These are phyloP conservation scores for Epichloe scottii DNA, from an alignment of 2,329 filamentous ascomycete genomes.

Conservation along the genomic window DNA sequence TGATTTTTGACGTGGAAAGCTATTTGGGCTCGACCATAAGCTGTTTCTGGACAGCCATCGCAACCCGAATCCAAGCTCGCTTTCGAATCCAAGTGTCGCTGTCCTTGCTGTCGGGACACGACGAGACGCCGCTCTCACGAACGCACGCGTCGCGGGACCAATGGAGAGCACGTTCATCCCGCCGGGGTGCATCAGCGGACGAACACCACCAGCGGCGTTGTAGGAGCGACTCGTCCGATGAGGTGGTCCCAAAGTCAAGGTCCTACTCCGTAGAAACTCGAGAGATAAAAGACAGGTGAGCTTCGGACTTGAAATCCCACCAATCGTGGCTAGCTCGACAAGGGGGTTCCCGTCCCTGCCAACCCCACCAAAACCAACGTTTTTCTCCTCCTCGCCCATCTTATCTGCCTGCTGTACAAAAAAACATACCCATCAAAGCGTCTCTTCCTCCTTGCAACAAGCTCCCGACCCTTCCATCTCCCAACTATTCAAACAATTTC, in stretches of 20 bases:
- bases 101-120: constrained; percentile 6
- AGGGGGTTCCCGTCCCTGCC: not conserved
- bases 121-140: constrained; percentile 17
- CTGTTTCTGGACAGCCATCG: constrained; percentile 9
- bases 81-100: not conserved
- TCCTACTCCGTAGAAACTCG: not conserved
- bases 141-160: constrained; percentile 16
- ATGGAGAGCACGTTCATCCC: constrained; percentile 10
- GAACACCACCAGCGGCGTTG: not conserved
- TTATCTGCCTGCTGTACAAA: too few relatives aligned
- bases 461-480: too few relatives aligned
- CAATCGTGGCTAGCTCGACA: not conserved
- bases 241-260: not conserved
- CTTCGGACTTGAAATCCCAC: not conserved
- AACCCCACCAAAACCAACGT: too few relatives aligned
- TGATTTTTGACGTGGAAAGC: not conserved
- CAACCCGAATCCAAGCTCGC: not conserved
- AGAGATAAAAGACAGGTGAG: not conserved
- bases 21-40: not conserved
- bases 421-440: too few relatives aligned
- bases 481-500: not conserved
- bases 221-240: not conserved
- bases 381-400: too few relatives aligned
- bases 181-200: not conserved
- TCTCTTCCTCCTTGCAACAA: too few relatives aligned